phyloP scores from a whole-genome alignment of 352 stramenopile species.

The Thalassiosira hispida region DNA sequence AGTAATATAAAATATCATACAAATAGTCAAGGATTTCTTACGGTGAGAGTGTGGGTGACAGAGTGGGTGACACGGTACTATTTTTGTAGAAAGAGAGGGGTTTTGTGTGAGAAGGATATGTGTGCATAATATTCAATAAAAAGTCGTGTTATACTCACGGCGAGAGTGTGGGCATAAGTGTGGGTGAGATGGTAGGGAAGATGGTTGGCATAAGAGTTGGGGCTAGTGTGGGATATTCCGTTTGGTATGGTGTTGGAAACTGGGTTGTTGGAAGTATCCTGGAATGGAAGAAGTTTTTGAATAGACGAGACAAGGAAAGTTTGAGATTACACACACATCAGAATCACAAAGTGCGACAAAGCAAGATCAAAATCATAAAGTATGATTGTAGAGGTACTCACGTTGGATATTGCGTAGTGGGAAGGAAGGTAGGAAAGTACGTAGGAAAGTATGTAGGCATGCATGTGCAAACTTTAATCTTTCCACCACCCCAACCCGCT shows the following conservation, averaged over 20 bases:
- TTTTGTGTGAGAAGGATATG: no score
- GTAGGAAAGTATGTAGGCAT: constrained; percentile 22
- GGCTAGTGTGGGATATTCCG: not conserved
- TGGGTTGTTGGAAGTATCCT: not conserved
- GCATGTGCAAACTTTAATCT: constrained; percentile 34
- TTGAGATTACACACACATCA: no score
- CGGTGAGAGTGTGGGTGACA: no score
- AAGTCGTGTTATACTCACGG: not conserved
- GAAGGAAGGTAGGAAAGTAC: not conserved
- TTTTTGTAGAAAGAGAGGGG: not conserved
- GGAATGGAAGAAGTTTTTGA: not conserved
- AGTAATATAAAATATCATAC: no score
- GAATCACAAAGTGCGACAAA: no score
- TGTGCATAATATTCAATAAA: no score
- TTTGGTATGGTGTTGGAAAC: not conserved
- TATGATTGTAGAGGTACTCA: not conserved
- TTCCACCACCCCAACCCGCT: constrained; percentile 10
- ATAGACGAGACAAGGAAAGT: no score
- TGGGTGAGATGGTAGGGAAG: constrained; percentile 1
- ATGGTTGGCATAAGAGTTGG: constrained; percentile 4
- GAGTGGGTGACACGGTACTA: not conserved
- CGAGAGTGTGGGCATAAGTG: not conserved
- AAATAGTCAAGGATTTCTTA: not conserved
- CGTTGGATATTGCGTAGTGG: not conserved
- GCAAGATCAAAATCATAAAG: no score